Evolutionary conservation across 257 asterid genomes (phyloP), one percentile per base, ranked within the genome.

Genomic region (Galeopsis tetrahit): DNA sequence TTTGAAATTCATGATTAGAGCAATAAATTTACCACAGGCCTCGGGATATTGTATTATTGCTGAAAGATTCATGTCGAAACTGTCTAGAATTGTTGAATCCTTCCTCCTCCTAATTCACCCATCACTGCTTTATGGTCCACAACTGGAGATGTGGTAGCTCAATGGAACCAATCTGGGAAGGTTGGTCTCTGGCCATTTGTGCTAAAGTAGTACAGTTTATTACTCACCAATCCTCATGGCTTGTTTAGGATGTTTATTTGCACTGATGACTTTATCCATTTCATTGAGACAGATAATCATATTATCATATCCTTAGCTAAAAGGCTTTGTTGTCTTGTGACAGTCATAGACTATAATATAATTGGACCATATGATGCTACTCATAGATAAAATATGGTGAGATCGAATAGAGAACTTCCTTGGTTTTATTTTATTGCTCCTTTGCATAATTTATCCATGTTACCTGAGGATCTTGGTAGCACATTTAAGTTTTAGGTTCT

Each of bases 371-470:
- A 35, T 36, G 21, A 33, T 52, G 55, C 36, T 34, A 67, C 46
- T 34, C 14, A 51, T 67, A 15, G 17, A 28, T 31, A 56, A 38
- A 53, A 36, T 17, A 53, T 53, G 56, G 56, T 40, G 42, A 39
- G 31, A 31, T 33, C 15, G 33, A 10, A 17, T 17, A 66, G 3
- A 46, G 32, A 48, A 66, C 14, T 2, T 39, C 6, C 13, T 71
- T 73, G 17, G 61, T 66, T 65, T 43, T 51, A 32, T 42, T 56
- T 66, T 66, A 7, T 46, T 65, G 40, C 40, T 43, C 32, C 42
- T 51, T 9, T 62, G 56, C 70, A 63, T 72, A 61, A 31, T 49
- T 71, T 51, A 17, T 49, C 38, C n/a, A 36, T 72, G 32, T 28
- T 48, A 34, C 68, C 13, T 8, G 40, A 38, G 17, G 7, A 51